Conservation (phyloP, 2,329 filamentous ascomycete species). For the Colletotrichum sp. region DNA sequence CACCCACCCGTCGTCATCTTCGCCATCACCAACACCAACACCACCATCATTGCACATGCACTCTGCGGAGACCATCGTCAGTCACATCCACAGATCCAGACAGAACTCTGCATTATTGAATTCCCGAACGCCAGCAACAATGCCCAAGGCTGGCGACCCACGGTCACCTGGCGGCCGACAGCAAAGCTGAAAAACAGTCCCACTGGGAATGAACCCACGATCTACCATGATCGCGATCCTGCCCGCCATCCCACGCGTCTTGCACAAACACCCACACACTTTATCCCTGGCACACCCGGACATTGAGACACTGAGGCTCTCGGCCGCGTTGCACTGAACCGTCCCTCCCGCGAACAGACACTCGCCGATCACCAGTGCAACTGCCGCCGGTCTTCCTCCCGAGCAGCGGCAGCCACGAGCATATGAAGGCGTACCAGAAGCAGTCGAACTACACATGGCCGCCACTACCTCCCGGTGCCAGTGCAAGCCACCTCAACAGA, state of each 20-base stretch:
- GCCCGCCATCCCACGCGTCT: not conserved
- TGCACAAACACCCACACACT: not conserved
- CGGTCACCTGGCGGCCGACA: not conserved
- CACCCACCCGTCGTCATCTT: not conserved
- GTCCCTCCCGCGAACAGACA: constrained; percentile 11
- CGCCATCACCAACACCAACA: not conserved
- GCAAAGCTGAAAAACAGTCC: not conserved
- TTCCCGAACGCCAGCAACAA: not conserved
- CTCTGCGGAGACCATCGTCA: not conserved
- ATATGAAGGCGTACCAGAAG: not conserved
- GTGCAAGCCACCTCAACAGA: constrained; percentile 12
- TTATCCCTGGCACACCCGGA: not conserved
- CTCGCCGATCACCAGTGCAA: not conserved
- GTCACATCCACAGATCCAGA: not conserved
- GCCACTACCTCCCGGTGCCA: not conserved
- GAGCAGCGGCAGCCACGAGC: not conserved
- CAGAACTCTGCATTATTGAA: not conserved
- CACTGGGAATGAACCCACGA: not conserved
- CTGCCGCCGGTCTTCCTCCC: not conserved
- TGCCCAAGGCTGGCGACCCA: not conserved
- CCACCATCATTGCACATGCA: not conserved
- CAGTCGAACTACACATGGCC: constrained; percentile 1
- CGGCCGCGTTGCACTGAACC: constrained; percentile 10
- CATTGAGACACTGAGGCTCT: not conserved
- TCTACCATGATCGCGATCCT: constrained; percentile 14